Evolutionary conservation across 169 alveolate species (phyloP).

Genomic region (Plasmodium blacklocki): DNA sequence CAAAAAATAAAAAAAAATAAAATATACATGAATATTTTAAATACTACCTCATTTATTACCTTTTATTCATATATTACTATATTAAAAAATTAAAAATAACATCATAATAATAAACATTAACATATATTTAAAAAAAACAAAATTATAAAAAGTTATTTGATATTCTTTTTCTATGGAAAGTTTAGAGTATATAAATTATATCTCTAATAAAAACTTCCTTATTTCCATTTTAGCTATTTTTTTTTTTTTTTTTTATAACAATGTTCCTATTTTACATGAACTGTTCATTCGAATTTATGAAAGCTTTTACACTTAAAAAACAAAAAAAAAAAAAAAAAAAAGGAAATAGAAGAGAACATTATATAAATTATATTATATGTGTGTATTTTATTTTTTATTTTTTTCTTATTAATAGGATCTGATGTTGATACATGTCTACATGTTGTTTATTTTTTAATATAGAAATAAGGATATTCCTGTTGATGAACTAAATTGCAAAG

Average conservation of each 20-base stretch:
- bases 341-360: too few species aligned
- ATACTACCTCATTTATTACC: slow-evolving; percentile 10
- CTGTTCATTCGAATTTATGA: too few species aligned
- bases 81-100: background rate
- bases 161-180: slow-evolving; percentile 8
- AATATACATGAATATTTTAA: background rate
- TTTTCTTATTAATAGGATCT: too few species aligned
- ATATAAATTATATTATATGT: too few species aligned
- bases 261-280: too few species aligned
- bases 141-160: slow-evolving; percentile 26
- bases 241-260: background rate
- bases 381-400: too few species aligned
- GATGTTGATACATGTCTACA: too few species aligned
- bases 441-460: too few species aligned
- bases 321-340: too few species aligned
- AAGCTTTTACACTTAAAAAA: too few species aligned
- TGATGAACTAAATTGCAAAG: too few species aligned
- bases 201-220: slow-evolving; percentile 15
- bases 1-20: background rate
- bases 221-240: slow-evolving; percentile 37
- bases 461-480: too few species aligned
- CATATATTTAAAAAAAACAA: slow-evolving; percentile 8
- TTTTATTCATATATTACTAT: slow-evolving; percentile 10
- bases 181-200: slow-evolving; percentile 17
- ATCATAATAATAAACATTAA: background rate